These are phyloP conservation scores for Pulveroboletus sp. DNA, from an alignment of 768 basidiomycete genomes.

Conservation along the genomic window DNA sequence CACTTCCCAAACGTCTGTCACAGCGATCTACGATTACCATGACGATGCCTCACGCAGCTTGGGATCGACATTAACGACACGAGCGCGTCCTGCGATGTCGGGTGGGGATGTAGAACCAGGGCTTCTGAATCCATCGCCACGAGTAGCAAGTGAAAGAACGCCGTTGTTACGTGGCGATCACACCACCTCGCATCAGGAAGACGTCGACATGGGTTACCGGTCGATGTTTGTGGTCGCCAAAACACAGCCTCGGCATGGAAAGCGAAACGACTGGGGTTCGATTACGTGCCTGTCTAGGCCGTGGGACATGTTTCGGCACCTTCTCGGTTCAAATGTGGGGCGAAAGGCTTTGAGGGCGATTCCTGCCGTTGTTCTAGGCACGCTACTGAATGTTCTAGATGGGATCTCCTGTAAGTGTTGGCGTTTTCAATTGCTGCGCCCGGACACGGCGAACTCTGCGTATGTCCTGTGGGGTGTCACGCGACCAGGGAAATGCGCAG, in stretches of 20 bases:
- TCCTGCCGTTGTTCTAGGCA: constrained; percentile 84
- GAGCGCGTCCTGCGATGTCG: not conserved
- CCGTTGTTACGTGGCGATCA: constrained; percentile 15
- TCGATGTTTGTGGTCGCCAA: not conserved
- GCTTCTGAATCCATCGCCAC: not conserved
- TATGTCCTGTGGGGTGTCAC: not conserved
- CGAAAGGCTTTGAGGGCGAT: constrained; percentile 38
- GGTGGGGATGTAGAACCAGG: not conserved
- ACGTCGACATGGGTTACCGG: not conserved
- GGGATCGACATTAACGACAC: not conserved
- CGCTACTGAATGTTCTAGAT: constrained; percentile 85
- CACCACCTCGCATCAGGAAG: constrained; percentile 1
- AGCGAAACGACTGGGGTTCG: constrained; percentile 10
- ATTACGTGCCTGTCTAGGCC: constrained; percentile 4
- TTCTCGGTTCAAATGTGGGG: constrained; percentile 18
- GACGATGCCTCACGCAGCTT: not conserved
- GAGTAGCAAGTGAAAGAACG: constrained; percentile 16
- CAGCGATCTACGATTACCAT: constrained; percentile 18
- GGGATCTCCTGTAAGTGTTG: constrained; percentile 77
- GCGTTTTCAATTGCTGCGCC: not conserved
- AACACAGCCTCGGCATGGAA: constrained; percentile 9
- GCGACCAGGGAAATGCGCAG: not conserved
- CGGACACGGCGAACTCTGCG: not conserved
- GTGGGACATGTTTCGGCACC: constrained; percentile 2
- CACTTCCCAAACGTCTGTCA: constrained; percentile 14